These are phyloP conservation scores for Verruconis gallopava DNA, from an alignment of 2,329 filamentous ascomycete species.

Conservation along the genomic window DNA sequence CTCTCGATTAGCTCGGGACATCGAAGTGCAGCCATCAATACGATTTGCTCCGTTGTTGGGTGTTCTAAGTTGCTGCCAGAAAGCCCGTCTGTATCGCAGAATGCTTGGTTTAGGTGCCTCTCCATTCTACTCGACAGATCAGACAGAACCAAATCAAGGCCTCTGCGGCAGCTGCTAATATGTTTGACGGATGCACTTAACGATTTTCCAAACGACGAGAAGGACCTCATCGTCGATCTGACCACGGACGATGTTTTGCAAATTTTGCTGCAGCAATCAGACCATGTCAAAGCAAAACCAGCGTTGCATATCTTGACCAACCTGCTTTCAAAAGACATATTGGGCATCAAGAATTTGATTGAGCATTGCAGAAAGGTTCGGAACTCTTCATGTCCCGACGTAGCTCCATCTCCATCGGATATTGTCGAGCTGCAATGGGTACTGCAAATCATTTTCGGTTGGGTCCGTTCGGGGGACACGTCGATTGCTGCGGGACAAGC, in stretches of 20 bases:
- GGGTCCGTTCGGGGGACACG: conserved; percentile 16
- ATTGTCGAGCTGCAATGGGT: not conserved
- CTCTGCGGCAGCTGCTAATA: conserved; percentile 32
- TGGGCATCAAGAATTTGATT: conserved; percentile 27
- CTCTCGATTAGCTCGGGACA: conserved; percentile 21
- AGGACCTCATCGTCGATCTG: conserved; percentile 5
- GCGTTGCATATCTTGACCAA: conserved; percentile 55
- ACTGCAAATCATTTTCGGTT: conserved; percentile 7
- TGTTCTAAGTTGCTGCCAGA: conserved; percentile 20
- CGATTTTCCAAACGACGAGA: conserved; percentile 16
- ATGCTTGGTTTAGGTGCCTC: conserved; percentile 27
- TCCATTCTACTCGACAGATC: conserved; percentile 30
- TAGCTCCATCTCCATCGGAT: conserved; percentile 16
- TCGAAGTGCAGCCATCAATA: conserved; percentile 34
- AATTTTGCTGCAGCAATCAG: conserved; percentile 13
- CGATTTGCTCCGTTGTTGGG: conserved; percentile 32
- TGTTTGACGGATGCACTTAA: conserved; percentile 26
- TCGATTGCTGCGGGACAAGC: conserved; percentile 20
- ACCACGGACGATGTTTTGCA: conserved; percentile 7
- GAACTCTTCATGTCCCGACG: conserved; percentile 7
- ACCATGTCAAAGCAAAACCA: conserved; percentile 54
- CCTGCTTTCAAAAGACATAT: conserved; percentile 48
- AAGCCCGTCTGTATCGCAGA: conserved; percentile 19
- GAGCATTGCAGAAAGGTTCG: conserved; percentile 24
- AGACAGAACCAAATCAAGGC: conserved; percentile 33